phyloP scores from a whole-genome alignment of 129 eudicot species.

The Apium graveolens region DNA sequence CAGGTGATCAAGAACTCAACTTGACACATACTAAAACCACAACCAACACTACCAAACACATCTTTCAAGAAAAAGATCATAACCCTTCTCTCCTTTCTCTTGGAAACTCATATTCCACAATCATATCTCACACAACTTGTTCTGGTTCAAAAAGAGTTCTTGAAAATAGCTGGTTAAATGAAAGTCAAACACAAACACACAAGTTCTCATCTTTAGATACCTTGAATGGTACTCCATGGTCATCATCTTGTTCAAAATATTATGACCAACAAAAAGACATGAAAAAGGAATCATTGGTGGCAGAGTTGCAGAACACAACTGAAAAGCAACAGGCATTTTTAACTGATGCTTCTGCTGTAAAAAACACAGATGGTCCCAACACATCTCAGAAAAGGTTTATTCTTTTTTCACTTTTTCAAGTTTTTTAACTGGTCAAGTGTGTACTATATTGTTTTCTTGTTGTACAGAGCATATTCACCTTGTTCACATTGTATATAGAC shows the following conservation, averaged over 20 bases:
- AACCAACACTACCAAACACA: background rate
- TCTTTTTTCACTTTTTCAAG: slow-evolving; percentile 14
- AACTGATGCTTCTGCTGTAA: slow-evolving; percentile 33
- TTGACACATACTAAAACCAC: slow-evolving; percentile 33
- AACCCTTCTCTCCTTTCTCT: slow-evolving; percentile 26
- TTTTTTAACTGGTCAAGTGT: background rate
- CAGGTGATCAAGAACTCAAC: slow-evolving; percentile 44
- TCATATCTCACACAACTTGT: slow-evolving; percentile 1
- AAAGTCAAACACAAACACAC: slow-evolving; percentile 4
- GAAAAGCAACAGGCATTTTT: slow-evolving; percentile 46
- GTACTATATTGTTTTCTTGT: slow-evolving; percentile 8
- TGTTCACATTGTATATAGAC: background rate
- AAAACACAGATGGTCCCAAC: slow-evolving; percentile 49
- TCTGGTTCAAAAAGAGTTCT: slow-evolving; percentile 17
- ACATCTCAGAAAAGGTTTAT: slow-evolving; percentile 75
- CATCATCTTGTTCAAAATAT: background rate
- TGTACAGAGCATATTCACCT: slow-evolving; percentile 37
- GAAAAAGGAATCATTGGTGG: slow-evolving; percentile 36
- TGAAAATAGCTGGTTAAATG: background rate
- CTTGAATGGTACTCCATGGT: background rate
- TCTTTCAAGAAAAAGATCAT: slow-evolving; percentile 14
- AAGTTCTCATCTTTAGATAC: background rate
- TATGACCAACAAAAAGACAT: slow-evolving; percentile 10
- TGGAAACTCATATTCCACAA: slow-evolving; percentile 13
- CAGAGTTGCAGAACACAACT: slow-evolving; percentile 31